Conservation (phyloP, 768 basidiomycete genomes). For the Tulasnella sp. region DNA sequence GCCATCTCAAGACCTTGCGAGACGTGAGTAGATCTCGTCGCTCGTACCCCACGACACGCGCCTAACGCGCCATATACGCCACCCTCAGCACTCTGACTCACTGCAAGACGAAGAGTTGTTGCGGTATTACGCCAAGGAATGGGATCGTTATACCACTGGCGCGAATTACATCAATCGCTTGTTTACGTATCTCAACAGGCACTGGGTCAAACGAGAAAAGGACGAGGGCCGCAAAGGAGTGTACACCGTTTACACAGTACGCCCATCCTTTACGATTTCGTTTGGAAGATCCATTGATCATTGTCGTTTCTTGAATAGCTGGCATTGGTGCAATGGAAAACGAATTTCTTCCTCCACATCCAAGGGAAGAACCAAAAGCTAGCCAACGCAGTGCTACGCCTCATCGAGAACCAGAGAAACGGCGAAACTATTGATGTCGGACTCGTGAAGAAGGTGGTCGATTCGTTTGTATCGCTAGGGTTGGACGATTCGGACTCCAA, state of each 20-base stretch:
- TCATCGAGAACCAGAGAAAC: conserved; percentile 89
- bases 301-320: conserved; percentile 37
- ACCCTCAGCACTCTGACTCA: conserved; percentile 57
- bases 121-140: conserved; percentile 82
- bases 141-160: conserved; percentile 94
- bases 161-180: conserved; percentile 95
- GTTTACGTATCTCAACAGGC: conserved; percentile 95
- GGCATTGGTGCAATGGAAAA: conserved; percentile 92
- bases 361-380: conserved; percentile 73
- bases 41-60: background rate
- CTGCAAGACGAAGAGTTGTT: conserved; percentile 80
- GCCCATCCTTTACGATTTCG: conserved; percentile 23
- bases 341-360: conserved; percentile 78
- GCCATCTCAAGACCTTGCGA: conserved; percentile 58
- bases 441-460: conserved; percentile 86
- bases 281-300: background rate
- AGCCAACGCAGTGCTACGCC: conserved; percentile 70
- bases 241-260: conserved; percentile 89
- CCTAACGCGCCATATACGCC: background rate
- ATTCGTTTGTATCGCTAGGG: conserved; percentile 88
- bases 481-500: conserved; percentile 86
- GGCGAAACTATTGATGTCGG: conserved; percentile 90
- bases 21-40: conserved; percentile 34
- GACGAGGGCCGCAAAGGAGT: conserved; percentile 93
- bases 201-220: conserved; percentile 97